A percentile compares a stretch with the other conserved stretches of the same genome.
Evolutionary conservation across 106 monocot species (phyloP).

Genomic region (Apostasia ramifera): DNA sequence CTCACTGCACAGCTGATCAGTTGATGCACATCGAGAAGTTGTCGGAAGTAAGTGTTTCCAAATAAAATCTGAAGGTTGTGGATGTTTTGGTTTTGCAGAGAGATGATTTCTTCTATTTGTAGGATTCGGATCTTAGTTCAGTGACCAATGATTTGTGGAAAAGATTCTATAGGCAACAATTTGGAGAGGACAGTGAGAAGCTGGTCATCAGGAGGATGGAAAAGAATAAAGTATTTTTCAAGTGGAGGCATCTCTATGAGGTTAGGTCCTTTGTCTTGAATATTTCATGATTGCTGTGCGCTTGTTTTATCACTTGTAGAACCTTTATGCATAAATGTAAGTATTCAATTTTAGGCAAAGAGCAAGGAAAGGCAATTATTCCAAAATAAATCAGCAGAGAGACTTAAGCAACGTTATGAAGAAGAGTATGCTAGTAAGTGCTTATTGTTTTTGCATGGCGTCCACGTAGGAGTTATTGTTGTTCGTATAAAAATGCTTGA

Average conservation of each 20-base stretch:
- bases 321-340: background rate
- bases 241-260: constrained; percentile 69
- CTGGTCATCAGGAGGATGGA: constrained; percentile 59
- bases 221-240: constrained; percentile 38
- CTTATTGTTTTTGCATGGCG: background rate
- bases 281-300: background rate
- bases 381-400: constrained; percentile 34
- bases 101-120: background rate
- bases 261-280: constrained; percentile 19
- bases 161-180: constrained; percentile 64
- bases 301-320: background rate
- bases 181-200: constrained; percentile 50
- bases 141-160: constrained; percentile 84
- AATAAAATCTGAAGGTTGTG: background rate
- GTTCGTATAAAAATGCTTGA: no score
- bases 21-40: constrained; percentile 61
- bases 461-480: background rate
- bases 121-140: constrained; percentile 45
- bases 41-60: constrained; percentile 32
- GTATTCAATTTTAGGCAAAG: constrained; percentile 45
- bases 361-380: constrained; percentile 47
- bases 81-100: constrained; percentile 4
- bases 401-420: constrained; percentile 52
- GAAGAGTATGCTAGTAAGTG: constrained; percentile 66
- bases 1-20: constrained; percentile 72